A percentile compares a stretch with the other conserved stretches of the same genome.
These are phyloP conservation scores for Osmanthus fragrans DNA, from an alignment of 257 asterid species.

Conservation along the genomic window DNA sequence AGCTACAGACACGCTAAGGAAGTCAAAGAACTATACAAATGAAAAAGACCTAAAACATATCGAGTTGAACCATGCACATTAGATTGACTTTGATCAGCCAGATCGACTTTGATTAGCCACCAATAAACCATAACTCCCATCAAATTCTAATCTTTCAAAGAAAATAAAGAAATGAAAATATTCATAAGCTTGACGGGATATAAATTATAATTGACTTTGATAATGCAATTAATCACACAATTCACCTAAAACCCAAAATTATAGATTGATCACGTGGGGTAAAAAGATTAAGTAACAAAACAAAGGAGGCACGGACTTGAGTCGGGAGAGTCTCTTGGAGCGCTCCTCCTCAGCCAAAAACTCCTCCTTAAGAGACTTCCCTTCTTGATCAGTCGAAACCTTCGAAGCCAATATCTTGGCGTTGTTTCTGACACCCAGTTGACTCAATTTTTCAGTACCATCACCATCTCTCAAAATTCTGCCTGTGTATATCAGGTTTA, in stretches of 20 bases:
- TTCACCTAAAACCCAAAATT: constrained; percentile 11
- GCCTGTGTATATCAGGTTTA: constrained; percentile 76
- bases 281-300: neutral
- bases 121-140: neutral
- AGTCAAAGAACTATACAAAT: neutral
- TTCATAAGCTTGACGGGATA: neutral
- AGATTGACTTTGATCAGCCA: neutral
- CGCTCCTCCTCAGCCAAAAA: constrained; percentile 96
- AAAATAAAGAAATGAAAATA: neutral
- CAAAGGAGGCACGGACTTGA: constrained; percentile 51
- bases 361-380: constrained; percentile 57
- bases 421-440: constrained; percentile 77
- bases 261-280: neutral
- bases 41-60: neutral
- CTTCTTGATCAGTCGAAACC: constrained; percentile 58
- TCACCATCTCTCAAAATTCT: constrained; percentile 69
- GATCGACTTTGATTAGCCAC: no score
- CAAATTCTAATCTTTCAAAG: neutral
- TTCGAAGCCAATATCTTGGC: constrained; percentile 74
- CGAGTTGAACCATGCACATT: neutral
- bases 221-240: constrained; percentile 24
- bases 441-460: constrained; percentile 51
- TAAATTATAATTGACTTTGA: neutral
- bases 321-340: constrained; percentile 55
- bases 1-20: neutral